Evolutionary conservation across 768 basidiomycete genomes (phyloP).

Genomic region (Lactarius sanguifluus): DNA sequence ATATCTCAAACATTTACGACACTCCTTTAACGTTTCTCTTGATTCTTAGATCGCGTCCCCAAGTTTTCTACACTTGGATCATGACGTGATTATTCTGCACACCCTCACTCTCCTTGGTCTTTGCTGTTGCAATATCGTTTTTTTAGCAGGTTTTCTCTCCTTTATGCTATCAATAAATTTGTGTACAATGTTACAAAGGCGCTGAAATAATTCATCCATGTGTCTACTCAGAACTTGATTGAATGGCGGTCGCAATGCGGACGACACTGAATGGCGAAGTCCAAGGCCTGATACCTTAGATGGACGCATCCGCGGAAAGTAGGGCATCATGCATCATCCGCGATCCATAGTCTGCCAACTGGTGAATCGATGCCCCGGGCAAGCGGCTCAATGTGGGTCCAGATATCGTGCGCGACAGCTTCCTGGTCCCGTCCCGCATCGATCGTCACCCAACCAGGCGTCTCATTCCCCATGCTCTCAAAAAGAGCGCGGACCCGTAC

Average conservation of each 20-base stretch:
- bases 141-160: conserved; percentile 19
- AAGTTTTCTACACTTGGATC: conserved; percentile 14
- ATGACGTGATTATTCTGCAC: conserved; percentile 17
- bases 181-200: conserved; percentile 23
- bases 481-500: conserved; percentile 61
- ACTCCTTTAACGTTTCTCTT: conserved; percentile 20
- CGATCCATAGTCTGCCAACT: conserved; percentile 54
- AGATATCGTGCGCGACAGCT: conserved; percentile 54
- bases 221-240: too few species aligned
- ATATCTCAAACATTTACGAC: conserved; percentile 26
- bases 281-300: neutral
- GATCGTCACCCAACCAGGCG: conserved; percentile 50
- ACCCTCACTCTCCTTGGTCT: conserved; percentile 15
- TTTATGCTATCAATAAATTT: conserved; percentile 26
- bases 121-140: conserved; percentile 17
- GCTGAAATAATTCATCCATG: conserved; percentile 16
- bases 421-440: conserved; percentile 57
- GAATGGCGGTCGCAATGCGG: neutral
- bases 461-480: conserved; percentile 45
- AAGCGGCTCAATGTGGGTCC: conserved; percentile 50
- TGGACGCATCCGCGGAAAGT: neutral
- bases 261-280: neutral
- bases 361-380: conserved; percentile 41
- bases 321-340: conserved; percentile 44
- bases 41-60: conserved; percentile 18